Percentiles rank a stretch among this genome's conserved stretches.
Evolutionary conservation across 345 rosid genomes (phyloP).

Genomic region (Citropsis articulata): DNA sequence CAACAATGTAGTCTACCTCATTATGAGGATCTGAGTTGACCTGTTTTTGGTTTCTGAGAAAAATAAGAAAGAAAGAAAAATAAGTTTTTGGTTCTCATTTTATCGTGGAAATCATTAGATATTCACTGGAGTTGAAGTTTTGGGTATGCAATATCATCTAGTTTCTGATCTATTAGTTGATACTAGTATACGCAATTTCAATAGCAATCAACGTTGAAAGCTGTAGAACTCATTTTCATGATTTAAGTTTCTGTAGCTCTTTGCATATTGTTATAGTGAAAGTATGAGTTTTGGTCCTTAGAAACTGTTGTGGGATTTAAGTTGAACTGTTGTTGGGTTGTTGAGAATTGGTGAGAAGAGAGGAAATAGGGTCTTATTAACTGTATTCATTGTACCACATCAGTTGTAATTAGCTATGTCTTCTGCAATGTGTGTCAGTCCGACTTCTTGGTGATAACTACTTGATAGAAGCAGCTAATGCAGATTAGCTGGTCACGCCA

Average conservation of each 20-base stretch:
- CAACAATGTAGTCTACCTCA: too few species aligned
- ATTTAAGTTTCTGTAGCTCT: too few species aligned
- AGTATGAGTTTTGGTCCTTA: neutral
- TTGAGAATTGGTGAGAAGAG: neutral
- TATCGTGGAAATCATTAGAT: neutral
- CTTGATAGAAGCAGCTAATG: neutral
- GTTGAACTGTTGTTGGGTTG: neutral
- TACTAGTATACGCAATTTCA: neutral
- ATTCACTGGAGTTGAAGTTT: neutral
- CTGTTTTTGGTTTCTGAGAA: constrained; percentile 5
- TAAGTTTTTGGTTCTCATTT: neutral
- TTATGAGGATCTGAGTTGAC: neutral
- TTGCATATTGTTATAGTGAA: neutral
- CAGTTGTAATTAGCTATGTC: neutral
- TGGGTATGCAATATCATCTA: neutral
- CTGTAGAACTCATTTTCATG: neutral
- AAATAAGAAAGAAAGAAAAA: neutral
- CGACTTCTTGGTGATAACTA: neutral
- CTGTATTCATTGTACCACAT: neutral
- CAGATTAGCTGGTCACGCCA: neutral
- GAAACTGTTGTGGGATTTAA: neutral
- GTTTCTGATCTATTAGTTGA: neutral
- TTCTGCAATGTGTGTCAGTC: neutral
- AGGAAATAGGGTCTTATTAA: neutral
- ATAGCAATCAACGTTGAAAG: neutral